A percentile compares a stretch with the other conserved stretches of the same genome.
Conservation (phyloP, 768 basidiomycete species). For the Tulasnella sp. region DNA sequence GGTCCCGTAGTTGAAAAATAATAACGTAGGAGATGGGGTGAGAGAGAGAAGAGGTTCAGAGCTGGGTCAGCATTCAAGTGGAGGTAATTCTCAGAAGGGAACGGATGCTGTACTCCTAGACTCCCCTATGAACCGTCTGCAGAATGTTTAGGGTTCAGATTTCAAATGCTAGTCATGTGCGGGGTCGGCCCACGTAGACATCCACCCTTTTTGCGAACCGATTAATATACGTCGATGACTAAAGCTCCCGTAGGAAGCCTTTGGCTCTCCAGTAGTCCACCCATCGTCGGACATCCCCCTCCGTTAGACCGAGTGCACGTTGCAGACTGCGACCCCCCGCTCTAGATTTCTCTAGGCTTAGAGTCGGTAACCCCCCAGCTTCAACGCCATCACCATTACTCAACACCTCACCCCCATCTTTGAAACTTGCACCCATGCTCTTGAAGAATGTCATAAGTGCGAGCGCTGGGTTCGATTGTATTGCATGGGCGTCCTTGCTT, state of each 20-base stretch:
- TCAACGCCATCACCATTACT: constrained; percentile 10
- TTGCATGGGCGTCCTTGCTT: constrained; percentile 8
- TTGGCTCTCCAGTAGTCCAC: constrained; percentile 5
- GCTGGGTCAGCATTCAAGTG: no score
- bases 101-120: no score
- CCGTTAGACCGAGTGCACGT: constrained; percentile 20
- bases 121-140: no score
- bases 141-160: no score
- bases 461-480: constrained; percentile 4
- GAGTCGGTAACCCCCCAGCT: constrained; percentile 22
- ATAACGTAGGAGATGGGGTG: no score
- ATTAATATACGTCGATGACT: no score
- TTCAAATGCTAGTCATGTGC: no score
- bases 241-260: constrained; percentile 1
- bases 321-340: constrained; percentile 21
- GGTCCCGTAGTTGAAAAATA: no score
- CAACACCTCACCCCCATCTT: not conserved
- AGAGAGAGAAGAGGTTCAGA: no score
- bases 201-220: no score
- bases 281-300: constrained; percentile 10
- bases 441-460: constrained; percentile 16
- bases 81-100: no score
- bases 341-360: constrained; percentile 18
- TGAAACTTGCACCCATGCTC: not conserved
- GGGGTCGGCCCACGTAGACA: no score